phyloP scores from a whole-genome alignment of 2,329 filamentous ascomycete genomes.

The Pyricularia grisea region DNA sequence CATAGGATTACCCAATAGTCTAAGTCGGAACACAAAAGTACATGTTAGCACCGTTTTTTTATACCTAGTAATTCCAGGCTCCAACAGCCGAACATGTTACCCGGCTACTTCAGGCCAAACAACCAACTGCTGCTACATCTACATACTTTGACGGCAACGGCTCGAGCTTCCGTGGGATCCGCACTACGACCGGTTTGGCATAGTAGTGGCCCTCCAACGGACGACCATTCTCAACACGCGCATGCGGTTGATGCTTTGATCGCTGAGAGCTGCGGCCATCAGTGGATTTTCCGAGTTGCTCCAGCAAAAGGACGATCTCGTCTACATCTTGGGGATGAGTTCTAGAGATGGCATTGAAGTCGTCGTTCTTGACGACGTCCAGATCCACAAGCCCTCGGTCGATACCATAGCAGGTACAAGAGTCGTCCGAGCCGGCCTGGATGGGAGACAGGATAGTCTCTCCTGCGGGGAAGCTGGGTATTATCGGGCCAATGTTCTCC shows the following conservation, averaged over 20 bases:
- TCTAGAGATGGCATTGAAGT: slow-evolving; percentile 52
- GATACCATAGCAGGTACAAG: slow-evolving; percentile 45
- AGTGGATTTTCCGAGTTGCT: neutral
- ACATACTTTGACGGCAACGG: slow-evolving; percentile 31
- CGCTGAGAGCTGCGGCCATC: neutral
- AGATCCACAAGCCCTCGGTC: slow-evolving; percentile 62
- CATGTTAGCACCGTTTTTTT: neutral
- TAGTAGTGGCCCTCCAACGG: slow-evolving; percentile 56
- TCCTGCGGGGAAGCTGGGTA: neutral
- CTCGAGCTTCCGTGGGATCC: slow-evolving; percentile 36
- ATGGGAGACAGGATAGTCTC: neutral
- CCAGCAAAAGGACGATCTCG: neutral
- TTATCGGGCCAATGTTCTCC: slow-evolving; percentile 2
- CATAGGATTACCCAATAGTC: slow-evolving; percentile 62
- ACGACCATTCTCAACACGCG: neutral
- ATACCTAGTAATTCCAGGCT: too few relatives aligned
- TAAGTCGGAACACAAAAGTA: neutral
- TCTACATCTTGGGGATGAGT: slow-evolving; percentile 5
- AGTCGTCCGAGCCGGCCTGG: slow-evolving; percentile 1
- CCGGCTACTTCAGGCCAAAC: neutral
- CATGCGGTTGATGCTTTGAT: neutral
- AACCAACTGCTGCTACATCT: neutral
- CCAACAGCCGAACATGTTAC: neutral
- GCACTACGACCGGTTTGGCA: slow-evolving; percentile 55
- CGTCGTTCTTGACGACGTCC: slow-evolving; percentile 64